A percentile compares a stretch with the other conserved stretches of the same genome.
These are phyloP conservation scores for Epichloe aotearoae DNA, from an alignment of 2,329 filamentous ascomycete species.

Conservation along the genomic window DNA sequence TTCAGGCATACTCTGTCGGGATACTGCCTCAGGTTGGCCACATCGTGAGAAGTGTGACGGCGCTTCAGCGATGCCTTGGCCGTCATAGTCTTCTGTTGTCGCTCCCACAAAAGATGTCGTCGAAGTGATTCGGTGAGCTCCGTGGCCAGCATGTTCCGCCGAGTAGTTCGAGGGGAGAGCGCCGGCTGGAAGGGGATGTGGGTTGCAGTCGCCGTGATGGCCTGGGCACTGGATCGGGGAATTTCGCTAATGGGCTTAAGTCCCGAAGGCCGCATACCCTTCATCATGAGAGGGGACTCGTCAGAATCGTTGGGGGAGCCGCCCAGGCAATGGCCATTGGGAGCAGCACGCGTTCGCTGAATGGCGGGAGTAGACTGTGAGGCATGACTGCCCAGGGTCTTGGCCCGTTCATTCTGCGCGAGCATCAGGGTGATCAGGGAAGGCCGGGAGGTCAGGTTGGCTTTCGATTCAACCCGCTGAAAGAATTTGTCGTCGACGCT, in stretches of 20 bases:
- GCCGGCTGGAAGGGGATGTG: constrained; percentile 55
- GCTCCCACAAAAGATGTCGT: constrained; percentile 85
- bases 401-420: constrained; percentile 59
- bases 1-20: constrained; percentile 52
- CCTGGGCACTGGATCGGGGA: constrained; percentile 56
- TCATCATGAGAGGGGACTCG: constrained; percentile 51
- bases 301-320: constrained; percentile 45
- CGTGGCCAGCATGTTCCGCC: constrained; percentile 88
- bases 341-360: constrained; percentile 43
- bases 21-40: constrained; percentile 76
- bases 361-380: constrained; percentile 57
- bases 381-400: constrained; percentile 54
- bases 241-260: constrained; percentile 47
- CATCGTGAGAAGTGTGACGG: constrained; percentile 79
- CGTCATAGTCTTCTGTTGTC: constrained; percentile 84
- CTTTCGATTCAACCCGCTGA: constrained; percentile 78
- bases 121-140: constrained; percentile 89
- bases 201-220: constrained; percentile 63
- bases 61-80: constrained; percentile 82
- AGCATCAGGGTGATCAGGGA: constrained; percentile 87
- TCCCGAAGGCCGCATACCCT: constrained; percentile 36
- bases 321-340: constrained; percentile 29
- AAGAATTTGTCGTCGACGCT: constrained; percentile 77
- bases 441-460: constrained; percentile 70
- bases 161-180: constrained; percentile 80